Evolutionary conservation across 1,284 basidiomycete species (phyloP).

Genomic region (Testicularia cyperi): DNA sequence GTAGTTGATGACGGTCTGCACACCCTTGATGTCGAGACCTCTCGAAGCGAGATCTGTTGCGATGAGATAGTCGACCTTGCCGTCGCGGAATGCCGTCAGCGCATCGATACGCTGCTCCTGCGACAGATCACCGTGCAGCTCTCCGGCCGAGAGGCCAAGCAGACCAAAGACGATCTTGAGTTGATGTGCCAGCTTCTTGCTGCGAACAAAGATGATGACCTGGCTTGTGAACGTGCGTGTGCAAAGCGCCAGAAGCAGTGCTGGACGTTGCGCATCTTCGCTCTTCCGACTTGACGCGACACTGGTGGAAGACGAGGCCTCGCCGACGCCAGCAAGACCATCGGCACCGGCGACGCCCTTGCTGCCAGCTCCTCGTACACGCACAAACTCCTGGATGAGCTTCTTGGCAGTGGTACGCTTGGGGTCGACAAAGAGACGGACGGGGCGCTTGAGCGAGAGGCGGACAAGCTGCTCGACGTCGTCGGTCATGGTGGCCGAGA

Average conservation of each 20-base stretch:
- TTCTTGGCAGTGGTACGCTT: conserved; percentile 83
- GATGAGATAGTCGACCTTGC: conserved; percentile 76
- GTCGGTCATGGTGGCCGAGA: conserved; percentile 98
- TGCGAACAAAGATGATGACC: conserved; percentile 98
- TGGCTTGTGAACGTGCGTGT: conserved; percentile 81
- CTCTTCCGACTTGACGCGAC: conserved; percentile 43
- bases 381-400: conserved; percentile 85
- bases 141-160: conserved; percentile 81
- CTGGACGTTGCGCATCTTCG: conserved; percentile 95
- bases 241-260: conserved; percentile 83
- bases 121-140: conserved; percentile 93
- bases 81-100: conserved; percentile 79
- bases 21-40: conserved; percentile 97
- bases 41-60: conserved; percentile 98
- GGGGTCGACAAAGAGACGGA: conserved; percentile 87
- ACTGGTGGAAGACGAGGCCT: conserved; percentile 70
- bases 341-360: conserved; percentile 61
- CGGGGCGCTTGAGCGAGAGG: conserved; percentile 80
- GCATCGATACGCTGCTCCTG: conserved; percentile 95
- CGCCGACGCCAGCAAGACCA: conserved; percentile 75
- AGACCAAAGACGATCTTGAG: conserved; percentile 89
- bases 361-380: conserved; percentile 37
- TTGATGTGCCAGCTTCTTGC: conserved; percentile 97
- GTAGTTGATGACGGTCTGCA: conserved; percentile 93
- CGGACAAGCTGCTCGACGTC: conserved; percentile 89